Evolutionary conservation across 768 basidiomycete species (phyloP), one percentile per base, ranked within the genome.

Genomic region (Naematelia aurantialba): DNA sequence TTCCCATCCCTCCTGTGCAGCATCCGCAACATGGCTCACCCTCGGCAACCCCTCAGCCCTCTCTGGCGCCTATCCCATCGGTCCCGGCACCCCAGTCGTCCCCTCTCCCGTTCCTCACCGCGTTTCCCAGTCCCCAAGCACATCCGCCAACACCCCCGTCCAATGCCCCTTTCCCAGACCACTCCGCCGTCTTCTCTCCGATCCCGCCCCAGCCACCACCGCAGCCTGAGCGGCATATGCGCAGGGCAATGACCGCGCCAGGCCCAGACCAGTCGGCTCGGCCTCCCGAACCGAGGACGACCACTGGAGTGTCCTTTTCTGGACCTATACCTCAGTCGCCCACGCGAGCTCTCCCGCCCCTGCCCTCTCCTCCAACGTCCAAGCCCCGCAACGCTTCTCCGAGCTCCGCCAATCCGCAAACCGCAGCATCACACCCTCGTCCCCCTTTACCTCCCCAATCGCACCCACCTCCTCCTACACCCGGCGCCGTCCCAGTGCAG

Each of bases 211-310:
- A 63, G 56, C 70, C 70, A 1, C 70, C 70, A 39, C 70, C 70
- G 17, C 70, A 72, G 58, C 70, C 70, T n/a, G 70, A 72, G 46
- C 39, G 70, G 22, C 70, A 72, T 46, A 50, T 67, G 13, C 59
- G 66, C 2, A 39, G 71, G 13, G 68, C 71, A n/a, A 65, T 59
- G 44, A 73, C 71, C 3, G 62, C 66, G 3, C 71, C 70, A 3
- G 31, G 50, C 2, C 55, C 62, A 0, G 66, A 57, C 4, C 45
- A 22, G 24, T 56, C 55, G 5, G 25, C 48, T 19, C 62, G 55
- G n/a, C 46, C 55, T 4, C 65, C 56, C 55, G 67, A 61, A 52
- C 50, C 56, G 2, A 46, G 70, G 13, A 56, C 66, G 17, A 60
- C 64, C 13, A 60, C 56, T 45, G 55, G 56, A 25, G 47, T 64